Evolutionary conservation across 371 early-diverging fungal species (phyloP).

Genomic region (Coemansia sp.): DNA sequence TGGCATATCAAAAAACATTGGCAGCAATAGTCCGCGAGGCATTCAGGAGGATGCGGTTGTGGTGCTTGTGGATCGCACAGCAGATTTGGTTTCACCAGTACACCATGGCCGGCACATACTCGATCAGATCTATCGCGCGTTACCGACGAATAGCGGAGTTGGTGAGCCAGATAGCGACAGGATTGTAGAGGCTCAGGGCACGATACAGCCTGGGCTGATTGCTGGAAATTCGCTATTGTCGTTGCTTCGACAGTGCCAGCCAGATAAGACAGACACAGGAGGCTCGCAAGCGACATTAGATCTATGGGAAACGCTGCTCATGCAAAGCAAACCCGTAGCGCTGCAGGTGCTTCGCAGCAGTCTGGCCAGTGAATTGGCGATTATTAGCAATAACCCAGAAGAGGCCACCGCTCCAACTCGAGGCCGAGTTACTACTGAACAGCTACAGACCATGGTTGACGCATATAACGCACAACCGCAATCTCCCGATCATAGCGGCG

Average conservation of each 20-base stretch:
- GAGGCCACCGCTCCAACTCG: slow-evolving; percentile 3
- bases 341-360: slow-evolving; percentile 31
- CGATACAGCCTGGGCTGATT: background rate
- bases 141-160: background rate
- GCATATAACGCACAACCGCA: background rate
- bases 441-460: slow-evolving; percentile 19
- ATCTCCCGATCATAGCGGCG: background rate
- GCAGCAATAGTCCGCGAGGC: background rate
- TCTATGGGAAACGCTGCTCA: slow-evolving; percentile 26
- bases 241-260: slow-evolving; percentile 6
- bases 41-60: slow-evolving; percentile 14
- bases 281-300: background rate
- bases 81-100: slow-evolving; percentile 31
- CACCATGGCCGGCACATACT: slow-evolving; percentile 29
- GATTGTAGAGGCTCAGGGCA: background rate
- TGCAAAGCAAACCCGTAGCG: slow-evolving; percentile 25
- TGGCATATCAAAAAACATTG: slow-evolving; percentile 8
- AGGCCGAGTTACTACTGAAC: slow-evolving; percentile 21
- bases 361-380: slow-evolving; percentile 8
- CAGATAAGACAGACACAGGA: background rate
- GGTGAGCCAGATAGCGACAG: background rate
- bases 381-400: background rate
- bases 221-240: slow-evolving; percentile 20
- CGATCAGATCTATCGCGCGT: slow-evolving; percentile 25
- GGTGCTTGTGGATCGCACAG: slow-evolving; percentile 34